Evolutionary conservation across 495 filamentous ascomycete genomes (phyloP).

Genomic region (Xylaria sp.): DNA sequence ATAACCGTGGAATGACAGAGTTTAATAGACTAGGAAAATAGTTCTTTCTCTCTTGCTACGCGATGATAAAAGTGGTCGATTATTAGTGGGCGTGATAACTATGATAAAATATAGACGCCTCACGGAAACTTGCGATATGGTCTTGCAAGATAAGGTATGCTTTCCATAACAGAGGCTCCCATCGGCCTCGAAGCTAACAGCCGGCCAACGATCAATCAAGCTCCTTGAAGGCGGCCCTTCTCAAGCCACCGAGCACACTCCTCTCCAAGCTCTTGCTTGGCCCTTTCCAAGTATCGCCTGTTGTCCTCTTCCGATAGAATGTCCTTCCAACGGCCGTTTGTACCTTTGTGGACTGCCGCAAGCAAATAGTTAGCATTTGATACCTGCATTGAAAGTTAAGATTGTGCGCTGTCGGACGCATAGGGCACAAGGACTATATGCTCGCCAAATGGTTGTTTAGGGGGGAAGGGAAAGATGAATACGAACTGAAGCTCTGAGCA

Average conservation of each 20-base stretch:
- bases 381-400: not conserved
- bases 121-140: not conserved
- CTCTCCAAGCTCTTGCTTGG: slow-evolving; percentile 16
- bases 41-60: not conserved
- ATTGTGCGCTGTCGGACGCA: not conserved
- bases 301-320: slow-evolving; percentile 14
- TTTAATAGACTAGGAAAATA: not conserved
- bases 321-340: slow-evolving; percentile 15
- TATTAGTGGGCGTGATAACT: not conserved
- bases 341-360: slow-evolving; percentile 12
- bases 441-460: not conserved
- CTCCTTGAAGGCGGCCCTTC: slow-evolving; percentile 5
- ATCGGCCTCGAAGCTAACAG: too few relatives aligned
- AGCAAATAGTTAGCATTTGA: not conserved
- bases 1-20: too few relatives aligned
- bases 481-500: slow-evolving; percentile 18
- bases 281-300: slow-evolving; percentile 7
- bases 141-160: not conserved
- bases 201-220: not conserved
- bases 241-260: slow-evolving; percentile 15
- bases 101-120: not conserved
- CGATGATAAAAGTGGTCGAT: not conserved
- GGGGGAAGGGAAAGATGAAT: not conserved
- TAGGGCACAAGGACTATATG: not conserved
- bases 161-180: not conserved